Evolutionary conservation across 164 flowering plant genomes (phyloP), one percentile per base, ranked within the genome.

Genomic region (Piper betle): DNA sequence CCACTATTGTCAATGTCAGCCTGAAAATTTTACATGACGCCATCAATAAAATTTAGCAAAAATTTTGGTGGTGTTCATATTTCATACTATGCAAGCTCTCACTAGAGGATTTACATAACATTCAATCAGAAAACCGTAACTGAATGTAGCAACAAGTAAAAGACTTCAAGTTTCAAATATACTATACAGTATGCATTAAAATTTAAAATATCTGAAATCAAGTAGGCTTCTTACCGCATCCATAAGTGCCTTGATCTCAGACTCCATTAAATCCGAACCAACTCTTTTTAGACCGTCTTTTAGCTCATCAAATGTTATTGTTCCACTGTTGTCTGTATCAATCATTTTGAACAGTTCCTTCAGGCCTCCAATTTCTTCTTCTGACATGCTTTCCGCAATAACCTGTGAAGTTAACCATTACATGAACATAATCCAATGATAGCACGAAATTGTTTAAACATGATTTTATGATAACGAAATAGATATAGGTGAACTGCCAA

Each of bases 281-380:
- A 87, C 97, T 78, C 70, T 78, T 63, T 69, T 82, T 72, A 87
- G 65, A 59, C 97, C 97, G 4, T 61, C 79, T 72, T 87, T 85
- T 33, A 90, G 87, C 70, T 90, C 97, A 68, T 90, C 95, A 65
- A 84, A 85, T 37, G 97, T 90, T 60, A 90, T 87, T 37, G 92
- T 66, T 33, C 95, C 97, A 71, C 95, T 90, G 57, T 73, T 83
- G 68, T 87, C 95, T 37, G 90, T 76, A 70, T 90, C 97, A 50
- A 90, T 81, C 95, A 87, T 90, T 71, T 81, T 85, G 75, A 90
- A 90, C 71, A 90, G 63, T 78, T 87, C 92, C 73, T 81, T 87
- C 68, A 90, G 69, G 39, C 97, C 97, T 38, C 95, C 97, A 57
- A 90, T 90, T 74, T 90, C 97, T 77, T 90, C 97, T 64, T 90